A percentile compares a stretch with the other conserved stretches of the same genome.
These are phyloP conservation scores for Microcera coccophila DNA, from an alignment of 2,329 filamentous ascomycete species.

Conservation along the genomic window DNA sequence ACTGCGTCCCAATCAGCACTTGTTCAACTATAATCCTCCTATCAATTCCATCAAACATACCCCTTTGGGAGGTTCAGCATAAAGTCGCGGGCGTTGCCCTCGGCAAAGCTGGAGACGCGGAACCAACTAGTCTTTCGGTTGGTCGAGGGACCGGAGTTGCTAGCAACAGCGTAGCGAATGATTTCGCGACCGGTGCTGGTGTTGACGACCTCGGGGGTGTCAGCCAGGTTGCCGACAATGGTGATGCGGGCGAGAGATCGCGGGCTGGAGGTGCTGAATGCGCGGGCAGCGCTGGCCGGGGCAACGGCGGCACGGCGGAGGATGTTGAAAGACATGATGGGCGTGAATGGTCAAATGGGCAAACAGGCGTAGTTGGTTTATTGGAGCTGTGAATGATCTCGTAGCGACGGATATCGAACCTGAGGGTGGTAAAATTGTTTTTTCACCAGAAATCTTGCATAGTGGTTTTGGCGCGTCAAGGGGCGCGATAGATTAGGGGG, in stretches of 20 bases:
- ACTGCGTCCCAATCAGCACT: constrained; percentile 42
- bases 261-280: constrained; percentile 70
- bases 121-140: constrained; percentile 84
- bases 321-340: constrained; percentile 48
- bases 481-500: constrained; percentile 3
- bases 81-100: constrained; percentile 67
- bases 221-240: constrained; percentile 79
- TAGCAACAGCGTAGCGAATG: constrained; percentile 73
- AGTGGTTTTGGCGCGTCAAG: too few species aligned
- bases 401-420: neutral
- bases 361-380: neutral
- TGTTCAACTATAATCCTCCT: neutral
- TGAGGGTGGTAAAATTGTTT: neutral
- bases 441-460: neutral
- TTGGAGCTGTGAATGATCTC: constrained; percentile 1
- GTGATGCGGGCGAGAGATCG: constrained; percentile 73
- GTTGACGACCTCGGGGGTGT: constrained; percentile 69
- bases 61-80: constrained; percentile 76
- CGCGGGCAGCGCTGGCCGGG: constrained; percentile 52
- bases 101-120: constrained; percentile 68
- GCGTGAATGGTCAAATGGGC: constrained; percentile 3
- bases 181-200: constrained; percentile 70
- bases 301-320: constrained; percentile 48
- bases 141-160: constrained; percentile 61
- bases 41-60: constrained; percentile 49